These are phyloP conservation scores for Closterium sp. DNA, from an alignment of 139 green algal genomes.

Conservation along the genomic window DNA sequence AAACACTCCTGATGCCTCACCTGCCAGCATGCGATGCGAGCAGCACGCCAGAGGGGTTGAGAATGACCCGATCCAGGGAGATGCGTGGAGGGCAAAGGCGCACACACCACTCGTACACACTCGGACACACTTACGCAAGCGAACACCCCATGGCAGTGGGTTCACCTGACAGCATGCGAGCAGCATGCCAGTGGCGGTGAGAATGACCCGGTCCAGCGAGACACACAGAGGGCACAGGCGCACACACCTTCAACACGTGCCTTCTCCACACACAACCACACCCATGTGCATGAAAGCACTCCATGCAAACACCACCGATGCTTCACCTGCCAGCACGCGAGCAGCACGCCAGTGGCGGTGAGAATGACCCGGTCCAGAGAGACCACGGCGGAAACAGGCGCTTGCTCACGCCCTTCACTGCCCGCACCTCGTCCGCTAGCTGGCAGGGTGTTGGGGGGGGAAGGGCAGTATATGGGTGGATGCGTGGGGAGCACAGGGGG, in stretches of 20 bases:
- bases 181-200: conserved; percentile 37
- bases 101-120: too few species aligned
- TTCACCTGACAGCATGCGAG: conserved; percentile 29
- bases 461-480: neutral
- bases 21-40: too few species aligned
- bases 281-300: too few species aligned
- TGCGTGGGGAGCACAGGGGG: neutral
- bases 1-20: too few species aligned
- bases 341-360: conserved; percentile 35
- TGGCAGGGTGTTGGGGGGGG: neutral
- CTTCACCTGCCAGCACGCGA: conserved; percentile 44
- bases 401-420: conserved; percentile 1
- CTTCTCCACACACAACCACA: too few species aligned
- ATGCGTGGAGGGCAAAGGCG: neutral
- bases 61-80: too few species aligned
- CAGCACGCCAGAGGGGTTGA: too few species aligned
- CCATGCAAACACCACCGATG: too few species aligned
- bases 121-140: too few species aligned
- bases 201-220: conserved; percentile 29
- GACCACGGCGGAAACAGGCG: conserved; percentile 3
- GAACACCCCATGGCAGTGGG: too few species aligned
- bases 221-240: conserved; percentile 2
- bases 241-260: too few species aligned
- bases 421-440: neutral
- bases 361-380: conserved; percentile 37